Evolutionary conservation across 2,329 filamentous ascomycete genomes (phyloP).

Genomic region (Paecilomyces variotii): DNA sequence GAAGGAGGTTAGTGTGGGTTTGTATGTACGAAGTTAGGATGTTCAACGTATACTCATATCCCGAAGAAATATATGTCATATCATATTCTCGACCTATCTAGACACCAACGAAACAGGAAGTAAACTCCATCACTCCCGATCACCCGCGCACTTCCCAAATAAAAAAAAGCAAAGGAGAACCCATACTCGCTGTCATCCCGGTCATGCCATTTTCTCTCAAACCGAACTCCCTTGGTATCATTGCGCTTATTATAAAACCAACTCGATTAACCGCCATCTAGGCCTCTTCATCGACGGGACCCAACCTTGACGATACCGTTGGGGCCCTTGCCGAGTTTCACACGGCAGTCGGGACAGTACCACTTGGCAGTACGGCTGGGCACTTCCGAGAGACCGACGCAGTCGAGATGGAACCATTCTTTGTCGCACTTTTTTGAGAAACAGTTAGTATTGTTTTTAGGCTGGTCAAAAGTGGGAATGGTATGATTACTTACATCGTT

Average conservation of each 20-base stretch:
- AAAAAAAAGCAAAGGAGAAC: not conserved
- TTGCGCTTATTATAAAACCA: not conserved
- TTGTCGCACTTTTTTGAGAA: conserved; percentile 46
- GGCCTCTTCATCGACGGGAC: conserved; percentile 18
- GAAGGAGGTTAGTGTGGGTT: not conserved
- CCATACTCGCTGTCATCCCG: not conserved
- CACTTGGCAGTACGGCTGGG: conserved; percentile 56
- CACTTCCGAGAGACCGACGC: conserved; percentile 50
- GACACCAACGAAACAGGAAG: not conserved
- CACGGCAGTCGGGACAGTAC: conserved; percentile 57
- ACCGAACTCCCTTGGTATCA: not conserved
- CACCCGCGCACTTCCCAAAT: not conserved
- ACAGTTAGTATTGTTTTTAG: conserved; percentile 8
- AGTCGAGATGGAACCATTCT: conserved; percentile 60
- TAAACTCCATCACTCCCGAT: not conserved
- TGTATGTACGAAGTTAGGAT: not conserved
- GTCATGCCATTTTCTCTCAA: not conserved
- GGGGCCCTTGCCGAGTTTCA: conserved; percentile 38
- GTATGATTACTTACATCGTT: conserved; percentile 38
- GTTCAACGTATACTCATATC: not conserved
- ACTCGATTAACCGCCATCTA: not conserved
- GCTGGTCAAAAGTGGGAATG: conserved; percentile 5
- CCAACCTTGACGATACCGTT: conserved; percentile 33
- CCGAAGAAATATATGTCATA: not conserved
- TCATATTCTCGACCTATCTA: not conserved